Conservation (phyloP, 257 asterid genomes). For the Gentiana macrophylla region DNA sequence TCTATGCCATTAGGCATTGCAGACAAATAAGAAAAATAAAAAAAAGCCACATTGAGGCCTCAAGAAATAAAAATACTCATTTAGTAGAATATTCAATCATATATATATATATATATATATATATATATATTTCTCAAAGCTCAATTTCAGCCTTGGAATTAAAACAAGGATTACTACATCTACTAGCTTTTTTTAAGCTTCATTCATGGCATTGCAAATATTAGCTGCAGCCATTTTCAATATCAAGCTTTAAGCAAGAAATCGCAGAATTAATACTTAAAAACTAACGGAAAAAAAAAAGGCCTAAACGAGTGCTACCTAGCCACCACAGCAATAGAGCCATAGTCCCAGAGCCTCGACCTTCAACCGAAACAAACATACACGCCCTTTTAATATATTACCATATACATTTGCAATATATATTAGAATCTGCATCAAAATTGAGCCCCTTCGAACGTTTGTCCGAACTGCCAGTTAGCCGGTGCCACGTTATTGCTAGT, state of each 20-base stretch:
- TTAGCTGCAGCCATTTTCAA: too few species aligned
- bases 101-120: not conserved
- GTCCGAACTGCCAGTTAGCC: constrained; percentile 67
- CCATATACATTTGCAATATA: not conserved
- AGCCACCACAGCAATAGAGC: constrained; percentile 61
- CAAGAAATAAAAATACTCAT: too few species aligned
- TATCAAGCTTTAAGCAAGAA: too few species aligned
- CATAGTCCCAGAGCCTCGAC: constrained; percentile 16
- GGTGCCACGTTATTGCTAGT: constrained; percentile 55
- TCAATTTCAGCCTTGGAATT: too few species aligned
- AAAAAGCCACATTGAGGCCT: not conserved
- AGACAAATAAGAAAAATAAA: too few species aligned
- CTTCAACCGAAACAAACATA: constrained; percentile 14
- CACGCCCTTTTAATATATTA: constrained; percentile 5
- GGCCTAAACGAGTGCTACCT: constrained; percentile 76
- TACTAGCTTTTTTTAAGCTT: too few species aligned
- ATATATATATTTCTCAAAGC: not conserved
- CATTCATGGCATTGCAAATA: too few species aligned
- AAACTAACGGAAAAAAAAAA: not conserved
- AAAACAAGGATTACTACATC: not conserved
- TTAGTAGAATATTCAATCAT: too few species aligned
- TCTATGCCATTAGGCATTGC: too few species aligned
- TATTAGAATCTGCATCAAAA: constrained; percentile 17
- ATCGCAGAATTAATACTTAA: too few species aligned
- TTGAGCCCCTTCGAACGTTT: constrained; percentile 65